Percentiles rank a stretch among this genome's conserved stretches.
These are phyloP conservation scores for Fusarium avenaceum DNA, from an alignment of 2,329 filamentous ascomycete species.

Conservation along the genomic window DNA sequence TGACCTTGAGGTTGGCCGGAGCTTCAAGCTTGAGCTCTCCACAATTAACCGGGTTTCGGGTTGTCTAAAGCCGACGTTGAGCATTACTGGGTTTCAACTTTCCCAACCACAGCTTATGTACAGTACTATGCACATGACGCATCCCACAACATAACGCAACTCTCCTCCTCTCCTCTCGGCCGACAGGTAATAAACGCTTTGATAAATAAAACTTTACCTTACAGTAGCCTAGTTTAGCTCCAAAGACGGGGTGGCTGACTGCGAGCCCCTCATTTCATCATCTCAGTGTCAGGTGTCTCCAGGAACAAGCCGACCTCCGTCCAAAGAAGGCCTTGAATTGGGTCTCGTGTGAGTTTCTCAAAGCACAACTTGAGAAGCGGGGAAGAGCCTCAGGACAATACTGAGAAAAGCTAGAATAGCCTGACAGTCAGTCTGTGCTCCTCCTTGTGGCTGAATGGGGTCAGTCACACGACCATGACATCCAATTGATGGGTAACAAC, in stretches of 20 bases:
- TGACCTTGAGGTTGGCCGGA: conserved; percentile 2
- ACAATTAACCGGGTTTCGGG: conserved; percentile 35
- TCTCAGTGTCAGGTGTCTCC: conserved; percentile 43
- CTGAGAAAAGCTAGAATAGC: conserved; percentile 6
- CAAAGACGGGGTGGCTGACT: conserved; percentile 35
- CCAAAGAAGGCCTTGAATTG: conserved; percentile 6
- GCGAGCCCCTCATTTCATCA: conserved; percentile 27
- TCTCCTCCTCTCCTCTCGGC: conserved; percentile 43
- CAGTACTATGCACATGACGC: conserved; percentile 6
- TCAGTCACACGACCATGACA: conserved; percentile 47
- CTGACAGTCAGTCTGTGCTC: conserved; percentile 18
- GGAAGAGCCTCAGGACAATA: conserved; percentile 25
- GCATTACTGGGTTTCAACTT: conserved; percentile 16
- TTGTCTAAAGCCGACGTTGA: conserved; percentile 17
- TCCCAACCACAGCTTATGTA: neutral
- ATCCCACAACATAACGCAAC: conserved; percentile 19
- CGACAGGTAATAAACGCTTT: conserved; percentile 24
- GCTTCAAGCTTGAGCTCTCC: conserved; percentile 36
- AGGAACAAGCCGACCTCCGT: conserved; percentile 37
- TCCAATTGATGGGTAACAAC: conserved; percentile 24
- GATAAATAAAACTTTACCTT: conserved; percentile 5
- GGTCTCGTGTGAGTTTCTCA: conserved; percentile 28
- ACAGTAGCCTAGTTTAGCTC: conserved; percentile 3
- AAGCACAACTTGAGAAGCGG: conserved; percentile 24
- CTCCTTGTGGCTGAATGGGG: conserved; percentile 35